phyloP scores from a whole-genome alignment of 257 asterid species.

The Pogostemon cablin region DNA sequence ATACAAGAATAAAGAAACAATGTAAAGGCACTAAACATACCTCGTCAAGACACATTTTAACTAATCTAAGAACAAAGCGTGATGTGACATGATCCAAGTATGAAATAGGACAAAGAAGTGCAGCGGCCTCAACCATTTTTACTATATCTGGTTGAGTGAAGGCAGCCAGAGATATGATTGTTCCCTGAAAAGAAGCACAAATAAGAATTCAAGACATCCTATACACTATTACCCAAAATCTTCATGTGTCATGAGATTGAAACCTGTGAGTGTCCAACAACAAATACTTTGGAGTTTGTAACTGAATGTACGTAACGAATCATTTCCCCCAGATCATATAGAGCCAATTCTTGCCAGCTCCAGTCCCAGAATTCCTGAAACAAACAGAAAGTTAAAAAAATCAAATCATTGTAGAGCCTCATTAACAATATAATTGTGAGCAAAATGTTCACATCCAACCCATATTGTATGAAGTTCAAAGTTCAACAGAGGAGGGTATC shows the following conservation, averaged over 20 bases:
- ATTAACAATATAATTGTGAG: neutral
- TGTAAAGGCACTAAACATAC: constrained; percentile 45
- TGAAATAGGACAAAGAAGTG: constrained; percentile 93
- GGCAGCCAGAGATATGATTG: constrained; percentile 96
- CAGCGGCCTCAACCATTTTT: constrained; percentile 89
- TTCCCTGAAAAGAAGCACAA: constrained; percentile 62
- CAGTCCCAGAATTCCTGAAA: constrained; percentile 95
- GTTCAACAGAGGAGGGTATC: neutral
- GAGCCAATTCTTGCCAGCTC: constrained; percentile 99
- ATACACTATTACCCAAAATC: constrained; percentile 12
- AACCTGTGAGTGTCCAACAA: constrained; percentile 99
- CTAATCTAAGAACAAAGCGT: constrained; percentile 66
- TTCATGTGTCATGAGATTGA: constrained; percentile 22
- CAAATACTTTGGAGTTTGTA: constrained; percentile 66
- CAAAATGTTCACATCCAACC: constrained; percentile 6
- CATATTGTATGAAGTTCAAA: constrained; percentile 8
- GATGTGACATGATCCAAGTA: constrained; percentile 79
- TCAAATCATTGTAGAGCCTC: constrained; percentile 23
- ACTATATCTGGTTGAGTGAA: constrained; percentile 82
- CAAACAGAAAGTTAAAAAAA: constrained; percentile 22
- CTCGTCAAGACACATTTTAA: constrained; percentile 77
- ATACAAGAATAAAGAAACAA: constrained; percentile 22
- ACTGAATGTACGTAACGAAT: constrained; percentile 57
- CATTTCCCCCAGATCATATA: constrained; percentile 84
- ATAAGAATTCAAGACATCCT: constrained; percentile 27